These are phyloP conservation scores for Boletus bicolor DNA, from an alignment of 768 basidiomycete species.

Conservation along the genomic window DNA sequence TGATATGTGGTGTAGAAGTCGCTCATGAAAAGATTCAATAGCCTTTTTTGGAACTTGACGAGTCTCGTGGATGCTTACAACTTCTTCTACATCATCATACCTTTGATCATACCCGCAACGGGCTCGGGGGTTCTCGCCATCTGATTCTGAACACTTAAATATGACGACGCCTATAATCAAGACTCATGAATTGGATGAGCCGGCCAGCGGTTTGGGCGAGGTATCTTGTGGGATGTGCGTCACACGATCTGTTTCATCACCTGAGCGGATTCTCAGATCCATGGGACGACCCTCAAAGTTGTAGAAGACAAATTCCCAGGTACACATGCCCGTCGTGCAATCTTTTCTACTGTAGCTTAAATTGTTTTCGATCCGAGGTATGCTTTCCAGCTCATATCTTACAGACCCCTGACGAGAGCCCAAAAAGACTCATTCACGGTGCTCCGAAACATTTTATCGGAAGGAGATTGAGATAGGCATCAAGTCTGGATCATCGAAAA, in stretches of 20 bases:
- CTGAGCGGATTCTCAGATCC: conserved; percentile 1
- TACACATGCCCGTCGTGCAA: conserved; percentile 86
- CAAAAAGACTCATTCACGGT: conserved; percentile 56
- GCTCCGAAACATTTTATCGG: conserved; percentile 81
- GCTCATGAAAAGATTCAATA: neutral
- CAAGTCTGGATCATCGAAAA: conserved; percentile 50
- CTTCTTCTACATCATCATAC: no score
- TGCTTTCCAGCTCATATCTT: conserved; percentile 17
- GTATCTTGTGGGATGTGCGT: conserved; percentile 47
- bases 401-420: neutral
- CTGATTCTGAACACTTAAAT: neutral
- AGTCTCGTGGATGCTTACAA: neutral
- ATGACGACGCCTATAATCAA: conserved; percentile 19
- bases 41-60: neutral
- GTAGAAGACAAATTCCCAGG: conserved; percentile 68
- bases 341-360: conserved; percentile 72
- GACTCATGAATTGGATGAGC: conserved; percentile 15
- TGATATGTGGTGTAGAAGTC: neutral
- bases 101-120: neutral
- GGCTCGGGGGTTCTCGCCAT: neutral
- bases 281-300: conserved; percentile 41
- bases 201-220: neutral
- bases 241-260: neutral
- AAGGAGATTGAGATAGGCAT: conserved; percentile 69
- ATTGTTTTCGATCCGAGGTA: conserved; percentile 76